Evolutionary conservation across 73 alveolate species (phyloP).

Genomic region (Tetrahymena malaccensis): DNA sequence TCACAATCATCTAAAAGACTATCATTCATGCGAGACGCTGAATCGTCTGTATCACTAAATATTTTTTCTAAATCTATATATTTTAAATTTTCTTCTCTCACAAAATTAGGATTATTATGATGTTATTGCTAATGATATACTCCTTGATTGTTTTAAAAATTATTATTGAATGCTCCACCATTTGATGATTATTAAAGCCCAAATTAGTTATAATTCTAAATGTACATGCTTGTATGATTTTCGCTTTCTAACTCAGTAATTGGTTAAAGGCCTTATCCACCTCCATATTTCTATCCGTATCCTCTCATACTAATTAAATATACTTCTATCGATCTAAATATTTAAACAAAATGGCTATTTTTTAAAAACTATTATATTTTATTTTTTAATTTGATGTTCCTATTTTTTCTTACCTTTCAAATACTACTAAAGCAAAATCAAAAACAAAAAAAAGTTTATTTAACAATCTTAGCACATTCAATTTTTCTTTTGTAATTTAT

Average conservation of each 20-base stretch:
- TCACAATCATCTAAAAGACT: background rate
- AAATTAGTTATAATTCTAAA: background rate
- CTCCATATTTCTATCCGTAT: background rate
- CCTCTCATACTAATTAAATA: background rate
- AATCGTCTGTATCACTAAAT: background rate
- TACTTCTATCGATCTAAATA: background rate
- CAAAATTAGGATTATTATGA: background rate
- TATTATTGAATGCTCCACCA: background rate
- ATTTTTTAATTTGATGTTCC: background rate
- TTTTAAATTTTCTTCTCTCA: background rate
- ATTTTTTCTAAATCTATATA: background rate
- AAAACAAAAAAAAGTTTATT: background rate
- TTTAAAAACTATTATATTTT: background rate
- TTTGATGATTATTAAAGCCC: background rate
- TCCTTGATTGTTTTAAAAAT: background rate
- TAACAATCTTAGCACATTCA: background rate
- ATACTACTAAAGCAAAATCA: background rate
- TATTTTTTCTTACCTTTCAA: background rate
- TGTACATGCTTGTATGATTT: background rate
- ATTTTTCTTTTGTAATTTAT: background rate
- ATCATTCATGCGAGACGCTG: background rate
- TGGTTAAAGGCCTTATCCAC: background rate
- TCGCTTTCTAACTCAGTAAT: background rate
- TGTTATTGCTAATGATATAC: background rate
- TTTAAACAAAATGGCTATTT: background rate